These are phyloP conservation scores for Lipomyces sp. DNA, from an alignment of 805 yeast genomes.

Conservation along the genomic window DNA sequence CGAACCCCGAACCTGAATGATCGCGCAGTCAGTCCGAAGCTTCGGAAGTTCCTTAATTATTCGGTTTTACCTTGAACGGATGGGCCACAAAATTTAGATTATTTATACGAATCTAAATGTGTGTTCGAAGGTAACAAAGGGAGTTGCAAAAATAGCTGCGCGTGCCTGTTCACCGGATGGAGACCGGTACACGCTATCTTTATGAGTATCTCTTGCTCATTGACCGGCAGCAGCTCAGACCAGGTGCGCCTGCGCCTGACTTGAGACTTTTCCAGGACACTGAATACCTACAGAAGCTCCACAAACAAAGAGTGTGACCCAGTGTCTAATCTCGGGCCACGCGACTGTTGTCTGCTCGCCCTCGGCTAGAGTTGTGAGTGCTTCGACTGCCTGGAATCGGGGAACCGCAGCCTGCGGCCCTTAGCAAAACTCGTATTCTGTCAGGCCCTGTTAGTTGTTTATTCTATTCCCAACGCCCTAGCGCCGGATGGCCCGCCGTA, in stretches of 20 bases:
- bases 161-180: background rate
- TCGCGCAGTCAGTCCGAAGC: background rate
- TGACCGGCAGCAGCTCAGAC: conserved; percentile 1
- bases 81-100: background rate
- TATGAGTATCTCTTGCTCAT: background rate
- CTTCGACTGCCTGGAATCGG: conserved; percentile 1
- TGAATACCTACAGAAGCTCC: background rate
- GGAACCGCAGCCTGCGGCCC: background rate
- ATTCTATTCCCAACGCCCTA: background rate
- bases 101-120: background rate
- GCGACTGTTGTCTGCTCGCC: background rate
- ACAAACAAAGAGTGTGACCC: background rate
- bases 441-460: background rate
- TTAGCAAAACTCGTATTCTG: background rate
- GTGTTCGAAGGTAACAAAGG: background rate
- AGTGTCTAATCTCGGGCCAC: background rate
- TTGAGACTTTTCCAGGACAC: background rate
- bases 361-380: background rate
- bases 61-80: background rate
- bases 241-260: conserved; percentile 1
- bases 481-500: conserved; percentile 5
- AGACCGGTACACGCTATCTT: background rate
- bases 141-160: background rate
- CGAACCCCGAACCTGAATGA: too few relatives aligned
- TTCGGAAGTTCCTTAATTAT: background rate